Conservation (phyloP, 257 asterid species). For the Nicotiana tabacum region DNA sequence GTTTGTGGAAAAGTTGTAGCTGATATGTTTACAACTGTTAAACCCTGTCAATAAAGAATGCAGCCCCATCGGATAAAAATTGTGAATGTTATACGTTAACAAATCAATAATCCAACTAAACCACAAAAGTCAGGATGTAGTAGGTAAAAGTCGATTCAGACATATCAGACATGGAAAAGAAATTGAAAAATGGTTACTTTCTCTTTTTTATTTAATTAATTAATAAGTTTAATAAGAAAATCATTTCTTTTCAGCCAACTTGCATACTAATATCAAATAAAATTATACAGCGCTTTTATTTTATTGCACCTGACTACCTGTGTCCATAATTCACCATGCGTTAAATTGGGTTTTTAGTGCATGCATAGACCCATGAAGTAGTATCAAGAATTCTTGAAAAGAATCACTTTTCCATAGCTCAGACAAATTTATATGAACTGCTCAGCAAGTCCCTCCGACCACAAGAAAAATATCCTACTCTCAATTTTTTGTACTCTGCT, state of each 20-base stretch:
- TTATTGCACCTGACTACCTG: background rate
- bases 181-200: background rate
- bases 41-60: slow-evolving; percentile 50
- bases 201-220: background rate
- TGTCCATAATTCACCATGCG: background rate
- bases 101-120: slow-evolving; percentile 10
- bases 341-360: background rate
- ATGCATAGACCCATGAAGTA: background rate
- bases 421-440: background rate
- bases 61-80: background rate
- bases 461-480: background rate
- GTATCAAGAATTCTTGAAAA: background rate
- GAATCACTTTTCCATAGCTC: background rate
- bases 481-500: background rate
- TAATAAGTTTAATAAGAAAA: background rate
- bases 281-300: background rate
- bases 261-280: background rate
- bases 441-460: background rate
- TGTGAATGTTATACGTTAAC: background rate
- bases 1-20: slow-evolving; percentile 97
- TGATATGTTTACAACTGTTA: slow-evolving; percentile 76
- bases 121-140: background rate
- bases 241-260: background rate
- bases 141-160: background rate
- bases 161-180: background rate